Conservation (phyloP, 2,329 filamentous ascomycete species). For the Aspergillus fumigatus region DNA sequence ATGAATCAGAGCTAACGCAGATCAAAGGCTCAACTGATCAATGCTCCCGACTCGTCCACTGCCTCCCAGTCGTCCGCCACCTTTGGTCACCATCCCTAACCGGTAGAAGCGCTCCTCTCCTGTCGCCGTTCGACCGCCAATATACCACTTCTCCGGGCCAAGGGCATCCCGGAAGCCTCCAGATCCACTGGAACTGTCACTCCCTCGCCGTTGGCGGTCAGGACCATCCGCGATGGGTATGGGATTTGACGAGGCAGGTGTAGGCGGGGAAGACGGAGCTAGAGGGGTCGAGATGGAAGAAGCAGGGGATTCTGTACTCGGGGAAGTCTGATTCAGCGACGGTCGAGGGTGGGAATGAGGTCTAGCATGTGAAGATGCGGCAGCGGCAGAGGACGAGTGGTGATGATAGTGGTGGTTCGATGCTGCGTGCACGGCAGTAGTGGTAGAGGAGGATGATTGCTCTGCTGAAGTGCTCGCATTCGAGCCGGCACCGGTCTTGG, state of each 20-base stretch:
- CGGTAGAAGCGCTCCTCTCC: constrained; percentile 48
- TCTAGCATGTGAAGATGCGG: constrained; percentile 10
- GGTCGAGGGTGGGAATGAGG: constrained; percentile 19
- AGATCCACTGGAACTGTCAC: constrained; percentile 44
- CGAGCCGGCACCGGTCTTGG: constrained; percentile 35
- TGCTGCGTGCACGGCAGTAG: constrained; percentile 12
- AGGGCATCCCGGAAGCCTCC: constrained; percentile 46
- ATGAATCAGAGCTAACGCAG: neutral
- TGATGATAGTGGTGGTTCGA: constrained; percentile 35
- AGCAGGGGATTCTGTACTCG: constrained; percentile 35
- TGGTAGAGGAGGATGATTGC: constrained; percentile 11
- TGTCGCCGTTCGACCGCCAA: constrained; percentile 43
- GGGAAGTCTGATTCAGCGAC: constrained; percentile 30
- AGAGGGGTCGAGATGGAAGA: constrained; percentile 37
- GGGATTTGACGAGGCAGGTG: constrained; percentile 30
- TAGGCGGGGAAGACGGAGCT: constrained; percentile 18
- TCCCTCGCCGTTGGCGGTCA: constrained; percentile 42
- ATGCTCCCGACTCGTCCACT: constrained; percentile 43
- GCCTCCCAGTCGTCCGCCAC: constrained; percentile 38
- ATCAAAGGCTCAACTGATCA: constrained; percentile 47
- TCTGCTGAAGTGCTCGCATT: constrained; percentile 19
- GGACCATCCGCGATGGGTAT: constrained; percentile 34
- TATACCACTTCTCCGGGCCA: constrained; percentile 49
- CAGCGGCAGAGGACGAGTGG: constrained; percentile 15
- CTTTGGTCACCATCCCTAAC: constrained; percentile 45